phyloP scores from a whole-genome alignment of 2,329 filamentous ascomycete genomes.

The Aspergillus uvarum region DNA sequence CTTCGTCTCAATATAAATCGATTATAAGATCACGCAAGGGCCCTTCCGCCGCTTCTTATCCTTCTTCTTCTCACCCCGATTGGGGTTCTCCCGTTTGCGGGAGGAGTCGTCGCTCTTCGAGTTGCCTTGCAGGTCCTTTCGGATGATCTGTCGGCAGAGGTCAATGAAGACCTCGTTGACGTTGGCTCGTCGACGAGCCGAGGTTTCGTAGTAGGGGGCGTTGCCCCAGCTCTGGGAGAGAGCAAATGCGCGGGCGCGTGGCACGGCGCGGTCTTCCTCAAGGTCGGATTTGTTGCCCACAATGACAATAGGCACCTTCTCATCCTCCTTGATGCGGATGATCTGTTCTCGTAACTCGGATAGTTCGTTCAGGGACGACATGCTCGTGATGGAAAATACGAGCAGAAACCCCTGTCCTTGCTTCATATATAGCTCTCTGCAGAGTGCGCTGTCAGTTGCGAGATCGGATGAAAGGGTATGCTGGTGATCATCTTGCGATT shows the following conservation, averaged over 20 bases:
- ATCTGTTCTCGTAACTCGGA: conserved; percentile 83
- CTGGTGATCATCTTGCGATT: neutral
- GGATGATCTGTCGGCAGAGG: conserved; percentile 78
- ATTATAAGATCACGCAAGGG: conserved; percentile 42
- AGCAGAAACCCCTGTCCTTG: conserved; percentile 88
- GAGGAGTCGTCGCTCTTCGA: conserved; percentile 27
- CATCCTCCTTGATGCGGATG: conserved; percentile 85
- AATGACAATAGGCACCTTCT: conserved; percentile 81
- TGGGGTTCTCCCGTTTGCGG: conserved; percentile 38
- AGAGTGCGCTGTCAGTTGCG: conserved; percentile 15
- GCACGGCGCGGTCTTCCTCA: conserved; percentile 78
- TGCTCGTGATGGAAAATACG: conserved; percentile 87
- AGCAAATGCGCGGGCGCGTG: conserved; percentile 75
- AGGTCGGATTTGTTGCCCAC: conserved; percentile 91
- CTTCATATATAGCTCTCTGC: conserved; percentile 84
- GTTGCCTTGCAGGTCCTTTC: conserved; percentile 58
- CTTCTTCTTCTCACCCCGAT: conserved; percentile 36
- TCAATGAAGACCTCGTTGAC: conserved; percentile 89
- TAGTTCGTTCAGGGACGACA: conserved; percentile 79
- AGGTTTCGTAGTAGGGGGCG: conserved; percentile 88
- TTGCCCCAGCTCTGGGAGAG: conserved; percentile 84
- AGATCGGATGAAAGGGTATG: neutral
- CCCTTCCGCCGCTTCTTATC: conserved; percentile 36
- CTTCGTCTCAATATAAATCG: neutral
- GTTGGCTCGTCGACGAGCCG: conserved; percentile 77